These are phyloP conservation scores for Trametes cubensis DNA, from an alignment of 768 basidiomycete genomes.

Conservation along the genomic window DNA sequence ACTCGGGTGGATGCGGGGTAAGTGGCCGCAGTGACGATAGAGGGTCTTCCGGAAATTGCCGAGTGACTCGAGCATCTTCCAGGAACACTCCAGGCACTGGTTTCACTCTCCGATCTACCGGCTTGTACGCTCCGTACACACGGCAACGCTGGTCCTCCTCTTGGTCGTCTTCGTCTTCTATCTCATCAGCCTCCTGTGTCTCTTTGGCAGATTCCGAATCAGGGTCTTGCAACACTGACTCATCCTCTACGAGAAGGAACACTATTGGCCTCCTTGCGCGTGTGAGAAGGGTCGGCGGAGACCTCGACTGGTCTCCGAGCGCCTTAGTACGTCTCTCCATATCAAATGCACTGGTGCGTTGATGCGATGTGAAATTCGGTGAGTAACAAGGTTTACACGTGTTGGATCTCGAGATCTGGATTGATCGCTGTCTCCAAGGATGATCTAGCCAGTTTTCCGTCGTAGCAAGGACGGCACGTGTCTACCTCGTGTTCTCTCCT, in stretches of 20 bases:
- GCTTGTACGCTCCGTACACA: constrained; percentile 34
- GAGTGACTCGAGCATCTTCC: constrained; percentile 36
- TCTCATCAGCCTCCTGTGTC: too few species aligned
- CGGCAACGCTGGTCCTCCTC: too few species aligned
- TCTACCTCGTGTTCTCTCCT: too few species aligned
- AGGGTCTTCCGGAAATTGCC: constrained; percentile 40
- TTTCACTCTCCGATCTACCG: constrained; percentile 35
- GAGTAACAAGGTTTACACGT: not conserved
- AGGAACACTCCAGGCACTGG: constrained; percentile 36
- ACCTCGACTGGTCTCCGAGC: too few species aligned
- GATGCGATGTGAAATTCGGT: not conserved
- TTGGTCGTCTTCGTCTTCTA: too few species aligned
- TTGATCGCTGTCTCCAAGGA: too few species aligned
- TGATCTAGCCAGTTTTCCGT: not conserved
- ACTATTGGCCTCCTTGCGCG: not conserved
- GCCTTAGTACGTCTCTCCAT: too few species aligned
- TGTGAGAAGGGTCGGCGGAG: too few species aligned
- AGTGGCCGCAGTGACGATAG: constrained; percentile 34
- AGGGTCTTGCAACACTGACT: not conserved
- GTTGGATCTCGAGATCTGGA: not conserved
- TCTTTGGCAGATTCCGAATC: too few species aligned
- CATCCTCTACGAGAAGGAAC: not conserved
- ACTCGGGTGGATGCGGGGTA: constrained; percentile 19
- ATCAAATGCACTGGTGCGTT: too few species aligned
- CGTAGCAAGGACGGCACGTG: not conserved